Base-by-base conservation (phyloP, 2,329 filamentous ascomycete species). In the Diaporthe batatas region DNA sequence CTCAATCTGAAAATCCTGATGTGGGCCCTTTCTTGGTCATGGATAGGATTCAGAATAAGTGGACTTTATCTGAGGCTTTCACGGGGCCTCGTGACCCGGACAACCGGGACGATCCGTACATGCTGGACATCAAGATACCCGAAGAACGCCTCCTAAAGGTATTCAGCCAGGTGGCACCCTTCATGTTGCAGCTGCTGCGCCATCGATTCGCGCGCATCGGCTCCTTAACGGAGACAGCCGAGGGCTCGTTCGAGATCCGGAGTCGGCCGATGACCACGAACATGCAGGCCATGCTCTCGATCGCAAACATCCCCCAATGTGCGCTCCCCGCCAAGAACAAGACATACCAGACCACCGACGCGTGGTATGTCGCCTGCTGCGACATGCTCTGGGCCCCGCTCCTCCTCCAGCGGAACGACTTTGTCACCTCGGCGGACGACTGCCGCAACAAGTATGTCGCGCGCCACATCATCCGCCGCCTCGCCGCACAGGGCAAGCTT, bases 361-460 rank as follows among this genome's bases (percentile, higher is more conserved):
- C 14, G 10, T 86, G 83, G 79, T 83, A 82, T 53, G 65, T 68
- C 18, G 79, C 78, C 0, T 77, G 86, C 5, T 81, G 83, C 3
- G 80, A 84, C 5, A 79, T 84, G 74, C 81, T 87, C 55, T 75
- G 87, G 14, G 77, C 77, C 29, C 81, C 82, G 16, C 77, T 85
- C 5, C 32, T 79, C 18, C 83, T 83, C 67, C 83, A 86, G 74
- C 81, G 80, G 59, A 85, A 86, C 73, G 80, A 84, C 49, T 75
- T 80, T 0, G 77, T 85, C 4, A 68, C 71, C 0, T 77, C 79
- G 2, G 83, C 79, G 29, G 81, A 83, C n/a, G 84, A 86, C 70
- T 82, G 80, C 57, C 79, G 82, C 6, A 82, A 82, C 39, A 86
- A 86, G 72, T 85, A 84, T 67, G 79, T 85, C 1, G 81, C 58